Conservation (phyloP, 306 rosid species). For the Vigna trinervia region DNA sequence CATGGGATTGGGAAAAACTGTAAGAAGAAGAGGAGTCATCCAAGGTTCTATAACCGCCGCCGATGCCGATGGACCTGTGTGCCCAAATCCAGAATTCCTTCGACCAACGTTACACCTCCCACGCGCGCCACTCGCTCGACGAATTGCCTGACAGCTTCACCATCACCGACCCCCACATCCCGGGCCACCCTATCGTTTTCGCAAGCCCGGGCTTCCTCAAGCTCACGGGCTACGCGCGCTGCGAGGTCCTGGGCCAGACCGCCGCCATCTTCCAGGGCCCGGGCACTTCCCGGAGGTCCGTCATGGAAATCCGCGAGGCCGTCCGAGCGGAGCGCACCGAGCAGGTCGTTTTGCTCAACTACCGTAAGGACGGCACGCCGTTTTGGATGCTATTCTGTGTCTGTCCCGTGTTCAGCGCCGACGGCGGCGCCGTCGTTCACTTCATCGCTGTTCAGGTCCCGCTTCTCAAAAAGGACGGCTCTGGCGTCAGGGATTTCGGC, state of each 20-base stretch:
- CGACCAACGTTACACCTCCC: constrained; percentile 54
- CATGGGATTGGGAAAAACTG: constrained; percentile 88
- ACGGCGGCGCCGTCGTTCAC: constrained; percentile 66
- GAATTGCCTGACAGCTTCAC: constrained; percentile 71
- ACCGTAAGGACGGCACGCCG: constrained; percentile 83
- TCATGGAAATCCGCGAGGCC: constrained; percentile 84
- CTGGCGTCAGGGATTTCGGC: constrained; percentile 49
- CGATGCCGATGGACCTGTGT: constrained; percentile 18
- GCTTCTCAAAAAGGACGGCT: constrained; percentile 42
- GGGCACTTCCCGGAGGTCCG: constrained; percentile 66
- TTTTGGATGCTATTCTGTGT: constrained; percentile 82
- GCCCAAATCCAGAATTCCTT: constrained; percentile 57
- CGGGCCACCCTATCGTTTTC: constrained; percentile 89
- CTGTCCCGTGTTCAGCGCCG: constrained; percentile 67
- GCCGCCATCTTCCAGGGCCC: constrained; percentile 86
- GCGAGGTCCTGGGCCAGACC: constrained; percentile 73
- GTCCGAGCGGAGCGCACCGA: constrained; percentile 66
- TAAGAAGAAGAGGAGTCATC: constrained; percentile 50
- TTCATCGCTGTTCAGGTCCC: constrained; percentile 91
- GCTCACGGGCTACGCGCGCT: constrained; percentile 68
- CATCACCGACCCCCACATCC: constrained; percentile 80
- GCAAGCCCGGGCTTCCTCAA: constrained; percentile 83
- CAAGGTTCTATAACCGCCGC: constrained; percentile 9
- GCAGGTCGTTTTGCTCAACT: constrained; percentile 70
- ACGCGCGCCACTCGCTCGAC: constrained; percentile 68